These are phyloP conservation scores for Postia placenta DNA, from an alignment of 768 basidiomycete genomes.

Conservation along the genomic window DNA sequence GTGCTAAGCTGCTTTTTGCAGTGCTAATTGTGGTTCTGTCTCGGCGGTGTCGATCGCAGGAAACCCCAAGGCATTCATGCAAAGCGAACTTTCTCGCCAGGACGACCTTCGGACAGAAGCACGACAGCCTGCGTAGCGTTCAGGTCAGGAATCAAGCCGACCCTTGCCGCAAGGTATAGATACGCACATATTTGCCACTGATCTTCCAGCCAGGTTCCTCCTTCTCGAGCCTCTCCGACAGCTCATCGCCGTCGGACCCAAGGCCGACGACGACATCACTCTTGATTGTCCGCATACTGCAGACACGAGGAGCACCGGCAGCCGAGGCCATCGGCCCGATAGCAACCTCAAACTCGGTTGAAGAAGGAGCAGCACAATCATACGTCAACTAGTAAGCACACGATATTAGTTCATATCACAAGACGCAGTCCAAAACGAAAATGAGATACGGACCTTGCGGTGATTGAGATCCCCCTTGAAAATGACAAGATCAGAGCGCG, in stretches of 20 bases:
- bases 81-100: conserved; percentile 69
- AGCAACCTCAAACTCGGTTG: conserved; percentile 83
- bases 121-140: conserved; percentile 64
- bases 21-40: no score
- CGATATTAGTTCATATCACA: background rate
- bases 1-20: no score
- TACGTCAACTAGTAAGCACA: conserved; percentile 48
- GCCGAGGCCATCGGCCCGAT: conserved; percentile 91
- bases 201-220: conserved; percentile 95
- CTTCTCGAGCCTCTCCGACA: conserved; percentile 77
- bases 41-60: no score
- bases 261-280: conserved; percentile 92
- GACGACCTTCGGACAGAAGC: conserved; percentile 80
- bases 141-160: background rate
- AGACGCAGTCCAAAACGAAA: background rate
- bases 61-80: no score
- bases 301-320: conserved; percentile 82
- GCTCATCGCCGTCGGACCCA: conserved; percentile 57
- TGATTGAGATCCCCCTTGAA: conserved; percentile 97
- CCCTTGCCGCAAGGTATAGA: background rate
- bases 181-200: conserved; percentile 89
- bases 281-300: conserved; percentile 88
- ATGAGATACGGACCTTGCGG: conserved; percentile 44
- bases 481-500: conserved; percentile 82
- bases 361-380: conserved; percentile 79